These are phyloP conservation scores for Boletus pseudopeckii DNA, from an alignment of 768 basidiomycete species.

Conservation along the genomic window DNA sequence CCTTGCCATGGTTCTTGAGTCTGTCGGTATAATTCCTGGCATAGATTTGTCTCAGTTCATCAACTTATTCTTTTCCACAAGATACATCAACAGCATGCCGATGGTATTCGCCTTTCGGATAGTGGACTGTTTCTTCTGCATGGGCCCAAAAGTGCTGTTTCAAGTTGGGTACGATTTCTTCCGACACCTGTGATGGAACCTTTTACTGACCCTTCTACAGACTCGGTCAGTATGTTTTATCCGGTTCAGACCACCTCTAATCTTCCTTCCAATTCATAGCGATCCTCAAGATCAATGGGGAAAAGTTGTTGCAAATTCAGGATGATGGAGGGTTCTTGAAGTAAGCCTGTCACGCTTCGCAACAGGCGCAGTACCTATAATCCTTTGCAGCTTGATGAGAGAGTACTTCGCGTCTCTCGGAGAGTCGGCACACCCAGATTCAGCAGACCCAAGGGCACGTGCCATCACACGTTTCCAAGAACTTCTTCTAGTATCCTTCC, in stretches of 20 bases:
- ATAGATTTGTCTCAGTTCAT: background rate
- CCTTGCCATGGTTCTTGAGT: constrained; percentile 97
- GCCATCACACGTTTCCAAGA: constrained; percentile 98
- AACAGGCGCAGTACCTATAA: background rate
- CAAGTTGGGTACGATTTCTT: constrained; percentile 77
- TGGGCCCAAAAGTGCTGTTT: constrained; percentile 98
- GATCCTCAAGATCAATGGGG: constrained; percentile 96
- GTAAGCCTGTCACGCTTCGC: constrained; percentile 40
- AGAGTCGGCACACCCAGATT: constrained; percentile 89
- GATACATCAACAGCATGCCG: constrained; percentile 92
- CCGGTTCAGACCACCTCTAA: constrained; percentile 8
- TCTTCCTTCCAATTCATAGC: constrained; percentile 45
- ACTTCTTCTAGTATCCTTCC: constrained; percentile 92
- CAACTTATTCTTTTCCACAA: constrained; percentile 25
- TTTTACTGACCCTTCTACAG: constrained; percentile 32
- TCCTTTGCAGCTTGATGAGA: constrained; percentile 72
- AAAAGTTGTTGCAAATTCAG: constrained; percentile 85
- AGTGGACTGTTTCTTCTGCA: constrained; percentile 96
- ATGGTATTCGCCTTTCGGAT: constrained; percentile 98
- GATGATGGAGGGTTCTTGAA: constrained; percentile 97
- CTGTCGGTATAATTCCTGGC: constrained; percentile 56
- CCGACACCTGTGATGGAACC: background rate
- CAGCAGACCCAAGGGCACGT: constrained; percentile 81
- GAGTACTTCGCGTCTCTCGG: constrained; percentile 93
- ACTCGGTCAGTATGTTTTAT: constrained; percentile 45